Base-by-base conservation (phyloP, 768 basidiomycete species). In the Pholiota microspora region DNA sequence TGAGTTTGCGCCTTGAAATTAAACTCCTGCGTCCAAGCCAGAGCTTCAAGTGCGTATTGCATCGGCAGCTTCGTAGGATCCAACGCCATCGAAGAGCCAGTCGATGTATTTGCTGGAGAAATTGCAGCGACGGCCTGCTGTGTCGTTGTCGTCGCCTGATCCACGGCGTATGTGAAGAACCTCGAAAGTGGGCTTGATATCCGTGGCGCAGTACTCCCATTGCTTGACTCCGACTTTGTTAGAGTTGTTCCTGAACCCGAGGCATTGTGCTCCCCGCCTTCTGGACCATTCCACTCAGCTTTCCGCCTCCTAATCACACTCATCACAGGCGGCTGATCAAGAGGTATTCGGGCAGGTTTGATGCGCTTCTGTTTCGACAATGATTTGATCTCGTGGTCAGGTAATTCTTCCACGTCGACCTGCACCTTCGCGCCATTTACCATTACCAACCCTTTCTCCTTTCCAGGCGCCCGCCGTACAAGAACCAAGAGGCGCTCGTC, bases 301-400 rank as follows among this genome's bases (percentile, higher is more conserved):
- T 78, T 80, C 36, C 88, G 78, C 60, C 81, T 77, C 36, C 88
- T 78, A 53, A 91, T 85, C 40, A 79, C 84, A 27, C 85, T 77
- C 51, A 90, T 72, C 2, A 94, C 91, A 3, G 87, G 92, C 0
- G 94, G 95, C 61, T 95, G 94, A 68, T 99, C 97, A 16, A 99
- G 78, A 2, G 97, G 95, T 49, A 95, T 86, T 29, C 96, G 83
- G 2, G 76, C 73, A 3, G 93, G 92, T 68, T 92, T 92, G 46
- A 93, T 77, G 7, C 96, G 83, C 71, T 95, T 98, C 75, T 84
- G 83, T 69, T 87, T 90, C 64, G 82, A 77, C 38, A 97, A 76
- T 4, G 80, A 71, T 75, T 95, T 93, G 62, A 95, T 83, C 69
- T 98, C 95, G 23, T 80, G 75, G 52, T 96, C 94, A 0, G 87